Conservation (phyloP, 306 rosid genomes). For the Pterocarpus macrocarpus region DNA sequence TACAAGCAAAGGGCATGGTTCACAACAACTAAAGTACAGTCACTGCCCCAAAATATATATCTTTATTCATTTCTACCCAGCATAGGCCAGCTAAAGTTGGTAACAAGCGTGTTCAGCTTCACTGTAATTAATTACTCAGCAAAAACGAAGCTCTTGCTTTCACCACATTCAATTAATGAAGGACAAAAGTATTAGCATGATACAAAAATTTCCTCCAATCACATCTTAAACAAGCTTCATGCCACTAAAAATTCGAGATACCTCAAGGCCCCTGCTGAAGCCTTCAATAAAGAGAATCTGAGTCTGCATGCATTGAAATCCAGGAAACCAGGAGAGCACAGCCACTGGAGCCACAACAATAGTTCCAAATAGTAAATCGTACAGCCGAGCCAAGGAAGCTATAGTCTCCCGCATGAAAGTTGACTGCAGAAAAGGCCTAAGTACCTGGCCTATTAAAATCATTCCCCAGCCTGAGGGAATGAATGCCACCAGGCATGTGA, state of each 20-base stretch:
- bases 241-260: constrained; percentile 86
- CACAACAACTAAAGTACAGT: neutral
- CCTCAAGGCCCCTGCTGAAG: constrained; percentile 96
- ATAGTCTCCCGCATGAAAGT: constrained; percentile 86
- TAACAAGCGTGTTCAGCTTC: too few relatives aligned
- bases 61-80: neutral
- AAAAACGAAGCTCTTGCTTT: too few relatives aligned
- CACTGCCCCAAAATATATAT: neutral
- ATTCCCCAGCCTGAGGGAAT: constrained; percentile 98
- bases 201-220: constrained; percentile 53
- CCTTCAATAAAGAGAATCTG: constrained; percentile 93
- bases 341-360: constrained; percentile 92
- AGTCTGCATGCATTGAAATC: constrained; percentile 96
- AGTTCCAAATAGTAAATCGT: constrained; percentile 82
- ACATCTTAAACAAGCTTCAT: constrained; percentile 70
- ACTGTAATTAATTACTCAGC: too few relatives aligned
- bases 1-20: neutral
- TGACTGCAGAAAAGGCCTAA: constrained; percentile 87
- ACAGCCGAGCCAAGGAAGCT: constrained; percentile 84
- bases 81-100: neutral
- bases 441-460: constrained; percentile 85
- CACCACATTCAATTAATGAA: too few relatives aligned
- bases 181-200: too few relatives aligned
- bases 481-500: constrained; percentile 80
- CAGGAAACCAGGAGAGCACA: constrained; percentile 89